phyloP scores from a whole-genome alignment of 805 yeast genomes.

The Starmerella floricola region DNA sequence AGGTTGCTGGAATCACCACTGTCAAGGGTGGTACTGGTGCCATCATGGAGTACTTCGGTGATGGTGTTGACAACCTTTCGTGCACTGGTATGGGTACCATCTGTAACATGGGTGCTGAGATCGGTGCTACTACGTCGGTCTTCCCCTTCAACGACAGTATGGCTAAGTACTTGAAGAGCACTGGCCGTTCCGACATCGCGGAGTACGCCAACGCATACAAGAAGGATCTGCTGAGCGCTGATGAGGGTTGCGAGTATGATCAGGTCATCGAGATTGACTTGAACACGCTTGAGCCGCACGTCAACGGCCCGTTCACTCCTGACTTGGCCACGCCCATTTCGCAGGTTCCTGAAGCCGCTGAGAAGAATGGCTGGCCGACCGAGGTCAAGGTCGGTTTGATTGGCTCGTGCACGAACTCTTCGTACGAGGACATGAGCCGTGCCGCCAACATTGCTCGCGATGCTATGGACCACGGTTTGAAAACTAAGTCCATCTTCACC shows the following conservation, averaged over 20 bases:
- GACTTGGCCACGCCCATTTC: slow-evolving; percentile 94
- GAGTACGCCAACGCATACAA: slow-evolving; percentile 65
- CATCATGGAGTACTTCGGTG: slow-evolving; percentile 93
- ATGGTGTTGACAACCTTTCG: slow-evolving; percentile 81
- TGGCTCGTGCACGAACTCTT: slow-evolving; percentile 97
- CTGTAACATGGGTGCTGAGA: slow-evolving; percentile 99
- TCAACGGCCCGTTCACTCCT: slow-evolving; percentile 97
- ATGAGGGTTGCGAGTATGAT: slow-evolving; percentile 87
- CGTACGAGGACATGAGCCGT: slow-evolving; percentile 96
- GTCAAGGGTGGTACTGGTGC: slow-evolving; percentile 98
- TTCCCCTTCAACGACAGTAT: slow-evolving; percentile 93
- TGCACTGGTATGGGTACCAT: slow-evolving; percentile 99
- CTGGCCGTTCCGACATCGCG: slow-evolving; percentile 75
- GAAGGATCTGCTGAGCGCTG: slow-evolving; percentile 52
- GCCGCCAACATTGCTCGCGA: slow-evolving; percentile 85
- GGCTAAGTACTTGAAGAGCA: slow-evolving; percentile 74
- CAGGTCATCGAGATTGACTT: slow-evolving; percentile 84
- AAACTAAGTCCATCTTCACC: slow-evolving; percentile 81
- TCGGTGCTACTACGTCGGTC: slow-evolving; percentile 95
- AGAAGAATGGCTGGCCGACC: slow-evolving; percentile 81
- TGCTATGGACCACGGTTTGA: slow-evolving; percentile 82
- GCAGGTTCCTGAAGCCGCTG: slow-evolving; percentile 68
- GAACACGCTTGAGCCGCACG: slow-evolving; percentile 81
- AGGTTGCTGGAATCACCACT: slow-evolving; percentile 85
- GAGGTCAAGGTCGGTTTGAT: slow-evolving; percentile 89